These are phyloP conservation scores for Cytospora piceae DNA, from an alignment of 2,329 filamentous ascomycete species.

Conservation along the genomic window DNA sequence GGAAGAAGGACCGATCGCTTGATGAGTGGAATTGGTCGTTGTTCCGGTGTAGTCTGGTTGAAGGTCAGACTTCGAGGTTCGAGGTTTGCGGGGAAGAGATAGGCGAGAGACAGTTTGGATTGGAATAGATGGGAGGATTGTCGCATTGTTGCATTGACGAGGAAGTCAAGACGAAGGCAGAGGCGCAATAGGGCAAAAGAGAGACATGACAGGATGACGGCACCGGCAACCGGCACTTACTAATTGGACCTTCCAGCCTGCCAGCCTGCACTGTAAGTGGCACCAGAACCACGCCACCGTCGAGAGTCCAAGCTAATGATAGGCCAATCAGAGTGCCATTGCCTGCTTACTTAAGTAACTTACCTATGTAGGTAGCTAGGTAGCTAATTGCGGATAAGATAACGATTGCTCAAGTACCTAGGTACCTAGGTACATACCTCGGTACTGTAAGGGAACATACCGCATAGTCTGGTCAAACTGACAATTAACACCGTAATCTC, in stretches of 20 bases:
- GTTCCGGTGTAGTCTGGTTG: neutral
- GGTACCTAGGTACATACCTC: neutral
- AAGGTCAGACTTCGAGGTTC: neutral
- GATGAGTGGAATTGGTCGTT: neutral
- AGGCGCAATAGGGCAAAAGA: neutral
- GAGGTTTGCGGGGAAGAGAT: conserved; percentile 22
- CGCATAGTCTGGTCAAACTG: too few relatives aligned
- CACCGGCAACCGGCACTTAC: neutral
- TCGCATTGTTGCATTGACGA: neutral
- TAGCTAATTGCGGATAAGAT: too few relatives aligned
- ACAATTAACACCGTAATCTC: too few relatives aligned
- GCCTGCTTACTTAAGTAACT: neutral
- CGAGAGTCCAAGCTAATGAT: neutral
- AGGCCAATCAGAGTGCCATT: neutral
- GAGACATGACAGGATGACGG: conserved; percentile 1
- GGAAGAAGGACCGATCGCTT: conserved; percentile 7
- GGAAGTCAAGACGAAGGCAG: neutral
- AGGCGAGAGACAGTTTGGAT: neutral
- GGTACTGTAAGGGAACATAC: too few relatives aligned
- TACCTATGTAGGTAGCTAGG: too few relatives aligned
- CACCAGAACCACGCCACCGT: neutral
- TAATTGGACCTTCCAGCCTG: neutral
- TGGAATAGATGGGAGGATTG: too few relatives aligned
- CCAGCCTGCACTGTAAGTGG: too few relatives aligned
- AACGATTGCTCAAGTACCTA: neutral